phyloP scores from a whole-genome alignment of 345 rosid genomes.

The Gossypium rotundifolium region DNA sequence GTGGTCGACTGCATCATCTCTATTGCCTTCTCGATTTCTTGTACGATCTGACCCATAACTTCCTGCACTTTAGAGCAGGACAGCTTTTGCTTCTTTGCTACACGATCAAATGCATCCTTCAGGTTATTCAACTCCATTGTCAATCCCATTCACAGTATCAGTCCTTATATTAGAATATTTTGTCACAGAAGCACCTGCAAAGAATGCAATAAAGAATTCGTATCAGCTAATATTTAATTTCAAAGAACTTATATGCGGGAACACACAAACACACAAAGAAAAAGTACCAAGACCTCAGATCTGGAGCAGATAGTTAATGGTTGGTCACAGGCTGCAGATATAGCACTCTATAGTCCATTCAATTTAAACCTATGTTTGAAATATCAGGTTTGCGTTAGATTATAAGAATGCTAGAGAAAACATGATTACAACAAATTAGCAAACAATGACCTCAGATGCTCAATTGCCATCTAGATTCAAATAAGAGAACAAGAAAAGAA shows the following conservation, averaged over 20 bases:
- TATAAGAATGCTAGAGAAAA: background rate
- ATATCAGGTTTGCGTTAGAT: background rate
- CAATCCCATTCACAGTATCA: background rate
- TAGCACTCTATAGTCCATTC: background rate
- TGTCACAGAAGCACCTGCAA: conserved; percentile 1
- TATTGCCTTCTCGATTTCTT: conserved; percentile 49
- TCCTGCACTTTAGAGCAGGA: conserved; percentile 50
- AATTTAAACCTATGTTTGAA: background rate
- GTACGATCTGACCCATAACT: conserved; percentile 39
- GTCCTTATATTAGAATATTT: background rate
- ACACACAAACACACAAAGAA: background rate
- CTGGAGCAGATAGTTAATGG: background rate
- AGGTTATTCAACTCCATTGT: conserved; percentile 68
- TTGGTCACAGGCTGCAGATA: background rate
- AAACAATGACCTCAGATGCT: background rate
- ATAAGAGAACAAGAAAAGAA: background rate
- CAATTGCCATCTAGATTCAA: background rate
- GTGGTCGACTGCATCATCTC: conserved; percentile 22
- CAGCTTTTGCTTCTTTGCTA: conserved; percentile 63
- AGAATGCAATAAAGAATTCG: background rate
- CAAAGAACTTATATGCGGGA: background rate
- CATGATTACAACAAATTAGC: background rate
- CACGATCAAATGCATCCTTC: conserved; percentile 76
- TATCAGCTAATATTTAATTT: conserved; percentile 2
- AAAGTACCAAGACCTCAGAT: background rate